These are phyloP conservation scores for Quercus ilex DNA, from an alignment of 306 rosid species.

Conservation along the genomic window DNA sequence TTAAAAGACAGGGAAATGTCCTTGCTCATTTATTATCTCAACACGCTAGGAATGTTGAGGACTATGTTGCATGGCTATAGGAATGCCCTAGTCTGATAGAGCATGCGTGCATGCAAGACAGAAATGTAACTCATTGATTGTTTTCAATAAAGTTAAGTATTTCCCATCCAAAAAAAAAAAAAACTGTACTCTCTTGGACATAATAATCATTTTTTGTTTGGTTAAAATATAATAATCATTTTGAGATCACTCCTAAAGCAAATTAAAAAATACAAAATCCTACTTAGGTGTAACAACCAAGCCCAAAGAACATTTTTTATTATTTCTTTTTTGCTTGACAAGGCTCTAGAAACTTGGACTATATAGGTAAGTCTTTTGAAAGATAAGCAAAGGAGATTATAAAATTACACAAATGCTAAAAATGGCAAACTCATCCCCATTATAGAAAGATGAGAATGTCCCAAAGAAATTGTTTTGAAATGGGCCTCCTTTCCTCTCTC, in stretches of 20 bases:
- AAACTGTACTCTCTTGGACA: neutral
- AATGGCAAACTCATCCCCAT: constrained; percentile 3
- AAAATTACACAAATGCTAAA: neutral
- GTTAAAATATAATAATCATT: neutral
- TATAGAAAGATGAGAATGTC: constrained; percentile 14
- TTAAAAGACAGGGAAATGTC: too few relatives aligned
- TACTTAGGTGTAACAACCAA: constrained; percentile 18
- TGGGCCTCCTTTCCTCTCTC: neutral
- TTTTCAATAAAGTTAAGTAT: too few relatives aligned
- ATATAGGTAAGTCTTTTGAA: neutral
- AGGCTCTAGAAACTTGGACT: neutral
- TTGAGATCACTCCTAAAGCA: neutral
- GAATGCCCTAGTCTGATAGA: too few relatives aligned
- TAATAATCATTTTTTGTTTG: too few relatives aligned
- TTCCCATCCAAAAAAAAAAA: too few relatives aligned
- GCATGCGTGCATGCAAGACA: too few relatives aligned
- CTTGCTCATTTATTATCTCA: too few relatives aligned
- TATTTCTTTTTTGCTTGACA: neutral
- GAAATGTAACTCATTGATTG: too few relatives aligned
- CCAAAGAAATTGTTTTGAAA: neutral
- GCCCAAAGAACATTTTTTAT: neutral
- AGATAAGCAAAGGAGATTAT: neutral
- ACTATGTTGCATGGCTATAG: too few relatives aligned
- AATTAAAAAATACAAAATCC: constrained; percentile 3
- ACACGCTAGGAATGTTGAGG: too few relatives aligned